These are phyloP conservation scores for Plantago rigida DNA, from an alignment of 305 asterid species.

Conservation along the genomic window DNA sequence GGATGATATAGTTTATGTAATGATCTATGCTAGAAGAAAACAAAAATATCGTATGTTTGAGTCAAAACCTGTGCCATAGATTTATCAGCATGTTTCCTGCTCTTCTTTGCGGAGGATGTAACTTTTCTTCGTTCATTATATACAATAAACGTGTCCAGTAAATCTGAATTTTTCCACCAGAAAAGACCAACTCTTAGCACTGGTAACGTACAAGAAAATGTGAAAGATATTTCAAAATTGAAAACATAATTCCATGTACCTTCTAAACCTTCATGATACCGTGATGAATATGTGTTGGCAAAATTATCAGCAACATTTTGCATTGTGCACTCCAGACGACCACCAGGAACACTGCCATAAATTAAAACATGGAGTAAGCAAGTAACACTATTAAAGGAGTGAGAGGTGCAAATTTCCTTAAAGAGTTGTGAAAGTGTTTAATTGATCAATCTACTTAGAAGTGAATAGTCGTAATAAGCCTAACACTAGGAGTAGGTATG, in stretches of 20 bases:
- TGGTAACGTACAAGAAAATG: constrained; percentile 21
- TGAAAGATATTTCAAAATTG: constrained; percentile 8
- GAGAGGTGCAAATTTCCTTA: constrained; percentile 10
- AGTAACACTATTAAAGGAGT: constrained; percentile 9
- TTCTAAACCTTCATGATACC: constrained; percentile 54
- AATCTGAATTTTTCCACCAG: constrained; percentile 42
- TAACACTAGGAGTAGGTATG: neutral
- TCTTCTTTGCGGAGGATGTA: constrained; percentile 94
- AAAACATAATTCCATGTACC: constrained; percentile 37
- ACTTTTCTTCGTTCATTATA: constrained; percentile 85
- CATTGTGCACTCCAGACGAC: constrained; percentile 97
- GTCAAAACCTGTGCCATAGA: constrained; percentile 76
- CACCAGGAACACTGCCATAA: constrained; percentile 69
- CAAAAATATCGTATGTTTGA: constrained; percentile 19
- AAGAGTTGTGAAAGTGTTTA: constrained; percentile 6
- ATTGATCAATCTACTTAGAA: neutral
- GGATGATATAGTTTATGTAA: constrained; percentile 17
- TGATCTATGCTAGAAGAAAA: constrained; percentile 19
- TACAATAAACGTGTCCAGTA: constrained; percentile 77
- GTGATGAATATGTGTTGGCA: constrained; percentile 53
- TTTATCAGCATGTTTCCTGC: constrained; percentile 53
- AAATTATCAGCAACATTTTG: constrained; percentile 91
- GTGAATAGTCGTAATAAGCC: neutral
- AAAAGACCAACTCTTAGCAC: constrained; percentile 23
- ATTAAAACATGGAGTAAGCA: constrained; percentile 19